Evolutionary conservation across 371 early-diverging fungal genomes (phyloP), one percentile per base, ranked within the genome.

Genomic region (Massospora cicadina): DNA sequence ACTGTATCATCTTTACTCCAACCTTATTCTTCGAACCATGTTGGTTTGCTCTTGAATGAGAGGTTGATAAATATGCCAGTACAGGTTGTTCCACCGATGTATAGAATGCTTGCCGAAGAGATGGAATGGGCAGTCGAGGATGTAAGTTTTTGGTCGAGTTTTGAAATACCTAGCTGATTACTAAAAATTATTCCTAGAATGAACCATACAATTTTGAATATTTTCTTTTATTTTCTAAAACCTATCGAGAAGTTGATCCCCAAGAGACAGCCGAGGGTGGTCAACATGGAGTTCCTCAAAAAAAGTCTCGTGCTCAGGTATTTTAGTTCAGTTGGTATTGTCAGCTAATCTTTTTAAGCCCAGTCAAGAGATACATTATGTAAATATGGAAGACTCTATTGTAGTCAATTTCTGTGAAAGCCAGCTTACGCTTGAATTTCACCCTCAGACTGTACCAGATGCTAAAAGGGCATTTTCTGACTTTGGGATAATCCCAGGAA

Each of bases 11-110:
- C 27, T 33, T 58, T 33, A 43, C 28, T n/a, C 28, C 26, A 23
- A 3, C 30, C 54, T 21, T 27, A 31, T 21, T 57, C 55, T 2
- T 12, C 12, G 1, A 17, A 31, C 25, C 57, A 65, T 33, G 24
- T 65, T 10, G 65, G 65, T 27, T 25, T 13, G 2, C 70, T 95
- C 26, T 53, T 97, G n/a, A 87, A 85, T 67, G 95, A 94, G 68
- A 75, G 98, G 7, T 81, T 97, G 24, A 82, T 97, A 70, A 97
- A 97, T 72, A 91, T 97, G 93, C 95, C 98, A 2, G 87, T 90
- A 33, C 89, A 93, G 69, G 76, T 95, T 25, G 83, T 85, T 23
- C 86, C 92, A 12, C 92, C 90, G 1, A 85, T 95, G 88, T 86
- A 88, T 69, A 80, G 76, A 24, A 86, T 95, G 90, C 77, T 94